A percentile compares a stretch with the other conserved stretches of the same genome.
These are phyloP conservation scores for Smallanthus sonchifolius DNA, from an alignment of 129 eudicot species.

Conservation along the genomic window DNA sequence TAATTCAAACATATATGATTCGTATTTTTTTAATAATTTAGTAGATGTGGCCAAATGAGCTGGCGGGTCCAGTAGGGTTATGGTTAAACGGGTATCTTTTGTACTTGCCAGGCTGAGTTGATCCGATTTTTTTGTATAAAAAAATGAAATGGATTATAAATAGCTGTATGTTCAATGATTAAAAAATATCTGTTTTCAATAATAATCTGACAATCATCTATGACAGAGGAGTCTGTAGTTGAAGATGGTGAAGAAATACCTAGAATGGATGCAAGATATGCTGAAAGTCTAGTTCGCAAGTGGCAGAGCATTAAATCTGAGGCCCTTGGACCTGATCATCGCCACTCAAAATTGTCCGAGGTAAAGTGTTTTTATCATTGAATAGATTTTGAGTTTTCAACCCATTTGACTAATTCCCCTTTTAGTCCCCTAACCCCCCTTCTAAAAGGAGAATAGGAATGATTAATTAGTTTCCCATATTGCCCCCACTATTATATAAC, in stretches of 20 bases:
- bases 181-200: background rate
- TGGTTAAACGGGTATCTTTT: background rate
- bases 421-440: no score
- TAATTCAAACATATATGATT: background rate
- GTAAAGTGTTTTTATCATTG: conserved; percentile 30
- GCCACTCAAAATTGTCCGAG: conserved; percentile 62
- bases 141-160: background rate
- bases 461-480: no score
- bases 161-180: background rate
- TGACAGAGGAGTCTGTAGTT: conserved; percentile 44
- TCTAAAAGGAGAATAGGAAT: no score
- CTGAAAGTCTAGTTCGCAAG: conserved; percentile 81
- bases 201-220: background rate
- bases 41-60: background rate
- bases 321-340: conserved; percentile 91
- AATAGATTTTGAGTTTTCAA: background rate
- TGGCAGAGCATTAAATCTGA: conserved; percentile 87
- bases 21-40: background rate
- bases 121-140: background rate
- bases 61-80: background rate
- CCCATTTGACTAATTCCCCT: background rate
- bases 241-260: conserved; percentile 58
- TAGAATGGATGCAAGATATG: conserved; percentile 90
- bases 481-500: no score
- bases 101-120: background rate